phyloP scores from a whole-genome alignment of 495 filamentous ascomycete species.

The Trichoderma asperelloides region DNA sequence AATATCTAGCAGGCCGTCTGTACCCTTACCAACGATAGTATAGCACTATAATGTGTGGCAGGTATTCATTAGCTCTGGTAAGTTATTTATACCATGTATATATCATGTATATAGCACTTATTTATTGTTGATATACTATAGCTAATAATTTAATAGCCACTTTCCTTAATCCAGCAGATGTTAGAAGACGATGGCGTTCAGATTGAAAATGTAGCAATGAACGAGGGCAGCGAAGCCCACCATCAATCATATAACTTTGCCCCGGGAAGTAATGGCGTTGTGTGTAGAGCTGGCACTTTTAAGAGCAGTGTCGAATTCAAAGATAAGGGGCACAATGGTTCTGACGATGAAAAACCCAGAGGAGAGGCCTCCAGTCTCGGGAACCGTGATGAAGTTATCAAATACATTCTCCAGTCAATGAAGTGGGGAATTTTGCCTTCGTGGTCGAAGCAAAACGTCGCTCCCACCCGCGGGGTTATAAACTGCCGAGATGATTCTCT shows the following conservation, averaged over 20 bases:
- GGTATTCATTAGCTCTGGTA: conserved; percentile 76
- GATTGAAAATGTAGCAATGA: conserved; percentile 67
- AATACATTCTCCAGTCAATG: conserved; percentile 82
- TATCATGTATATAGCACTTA: not conserved
- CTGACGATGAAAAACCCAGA: conserved; percentile 10
- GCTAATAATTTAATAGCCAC: conserved; percentile 35
- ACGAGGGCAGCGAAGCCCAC: conserved; percentile 46
- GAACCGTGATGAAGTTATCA: conserved; percentile 21
- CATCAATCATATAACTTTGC: conserved; percentile 89
- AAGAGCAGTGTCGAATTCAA: conserved; percentile 39
- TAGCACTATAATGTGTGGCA: conserved; percentile 64
- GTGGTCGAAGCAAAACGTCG: conserved; percentile 33
- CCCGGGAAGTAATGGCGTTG: conserved; percentile 72
- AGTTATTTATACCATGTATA: conserved; percentile 19
- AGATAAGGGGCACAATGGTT: not conserved
- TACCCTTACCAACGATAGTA: not conserved
- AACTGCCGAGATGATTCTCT: conserved; percentile 93
- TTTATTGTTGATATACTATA: not conserved
- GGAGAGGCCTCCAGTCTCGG: not conserved
- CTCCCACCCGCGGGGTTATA: conserved; percentile 73
- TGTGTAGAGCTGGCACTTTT: conserved; percentile 71
- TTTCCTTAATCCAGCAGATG: conserved; percentile 56
- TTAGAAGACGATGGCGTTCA: conserved; percentile 67
- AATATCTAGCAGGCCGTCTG: not conserved
- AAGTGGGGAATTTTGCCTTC: conserved; percentile 61